phyloP scores from a whole-genome alignment of 306 rosid genomes.

The Malus fusca region DNA sequence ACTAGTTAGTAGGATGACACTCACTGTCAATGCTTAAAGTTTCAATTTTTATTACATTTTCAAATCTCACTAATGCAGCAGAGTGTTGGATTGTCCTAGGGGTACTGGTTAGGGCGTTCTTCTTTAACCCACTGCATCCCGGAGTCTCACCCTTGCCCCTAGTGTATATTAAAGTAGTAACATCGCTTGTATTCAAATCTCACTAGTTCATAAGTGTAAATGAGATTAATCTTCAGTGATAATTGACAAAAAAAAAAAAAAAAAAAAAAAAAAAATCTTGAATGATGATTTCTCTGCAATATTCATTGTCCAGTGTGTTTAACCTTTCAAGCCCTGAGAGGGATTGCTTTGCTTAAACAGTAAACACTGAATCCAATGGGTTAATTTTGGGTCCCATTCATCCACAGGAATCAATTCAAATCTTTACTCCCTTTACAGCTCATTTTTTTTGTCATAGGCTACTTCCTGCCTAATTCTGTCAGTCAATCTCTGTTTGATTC shows the following conservation, averaged over 20 bases:
- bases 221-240: not conserved
- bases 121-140: not conserved
- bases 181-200: constrained; percentile 3
- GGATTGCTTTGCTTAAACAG: constrained; percentile 24
- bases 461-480: not conserved
- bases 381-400: constrained; percentile 47
- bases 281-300: constrained; percentile 10
- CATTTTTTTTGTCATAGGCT: not conserved
- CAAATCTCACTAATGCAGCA: constrained; percentile 10
- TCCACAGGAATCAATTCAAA: constrained; percentile 22
- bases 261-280: not conserved
- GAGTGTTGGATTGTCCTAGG: too few relatives aligned
- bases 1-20: not conserved
- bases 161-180: not conserved
- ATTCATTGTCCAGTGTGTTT: constrained; percentile 2
- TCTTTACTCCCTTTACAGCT: constrained; percentile 16
- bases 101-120: too few relatives aligned
- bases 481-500: not conserved
- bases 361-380: not conserved
- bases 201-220: not conserved
- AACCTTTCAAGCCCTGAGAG: constrained; percentile 18
- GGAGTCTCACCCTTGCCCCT: not conserved
- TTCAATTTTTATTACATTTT: not conserved
- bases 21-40: not conserved
- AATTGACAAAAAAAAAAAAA: too few relatives aligned